Percentiles rank a stretch among this genome's conserved stretches.
Evolutionary conservation across 257 asterid genomes (phyloP).

Genomic region (Fraxinus quadrangulata): DNA sequence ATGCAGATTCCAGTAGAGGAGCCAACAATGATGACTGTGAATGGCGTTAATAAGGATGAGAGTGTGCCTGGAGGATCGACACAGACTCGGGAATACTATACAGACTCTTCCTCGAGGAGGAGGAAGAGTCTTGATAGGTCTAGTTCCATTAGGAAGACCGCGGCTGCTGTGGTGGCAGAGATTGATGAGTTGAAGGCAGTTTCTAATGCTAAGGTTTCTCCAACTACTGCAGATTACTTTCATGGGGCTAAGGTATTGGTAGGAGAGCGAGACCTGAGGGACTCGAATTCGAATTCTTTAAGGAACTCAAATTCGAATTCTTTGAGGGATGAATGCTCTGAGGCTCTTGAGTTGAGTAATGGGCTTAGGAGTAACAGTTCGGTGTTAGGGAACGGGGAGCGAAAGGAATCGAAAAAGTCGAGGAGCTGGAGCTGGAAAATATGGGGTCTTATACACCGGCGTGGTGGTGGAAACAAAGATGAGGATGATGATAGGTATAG

Average conservation of each 20-base stretch:
- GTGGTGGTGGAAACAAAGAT: conserved; percentile 47
- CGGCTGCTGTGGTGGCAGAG: conserved; percentile 83
- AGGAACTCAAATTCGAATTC: conserved; percentile 44
- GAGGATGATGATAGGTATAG: conserved; percentile 57
- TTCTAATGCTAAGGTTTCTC: conserved; percentile 59
- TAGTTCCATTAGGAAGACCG: conserved; percentile 73
- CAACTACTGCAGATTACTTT: conserved; percentile 47
- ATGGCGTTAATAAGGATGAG: conserved; percentile 36
- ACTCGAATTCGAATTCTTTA: conserved; percentile 37
- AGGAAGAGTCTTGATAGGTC: conserved; percentile 95
- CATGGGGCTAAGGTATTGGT: conserved; percentile 53
- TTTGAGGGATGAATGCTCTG: conserved; percentile 71
- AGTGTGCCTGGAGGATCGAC: conserved; percentile 70
- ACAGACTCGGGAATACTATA: conserved; percentile 75
- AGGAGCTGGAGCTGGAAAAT: conserved; percentile 72
- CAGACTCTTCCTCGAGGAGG: conserved; percentile 75
- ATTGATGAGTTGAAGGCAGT: conserved; percentile 64
- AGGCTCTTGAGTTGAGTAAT: conserved; percentile 68
- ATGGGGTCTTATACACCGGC: conserved; percentile 64
- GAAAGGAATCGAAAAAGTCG: conserved; percentile 59
- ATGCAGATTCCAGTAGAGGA: conserved; percentile 73
- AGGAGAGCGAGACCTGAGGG: conserved; percentile 49
- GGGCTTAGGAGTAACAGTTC: conserved; percentile 53
- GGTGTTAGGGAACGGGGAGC: conserved; percentile 56
- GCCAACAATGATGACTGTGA: conserved; percentile 21